These are phyloP conservation scores for Candida stauntonica DNA, from an alignment of 805 yeast genomes.

Conservation along the genomic window DNA sequence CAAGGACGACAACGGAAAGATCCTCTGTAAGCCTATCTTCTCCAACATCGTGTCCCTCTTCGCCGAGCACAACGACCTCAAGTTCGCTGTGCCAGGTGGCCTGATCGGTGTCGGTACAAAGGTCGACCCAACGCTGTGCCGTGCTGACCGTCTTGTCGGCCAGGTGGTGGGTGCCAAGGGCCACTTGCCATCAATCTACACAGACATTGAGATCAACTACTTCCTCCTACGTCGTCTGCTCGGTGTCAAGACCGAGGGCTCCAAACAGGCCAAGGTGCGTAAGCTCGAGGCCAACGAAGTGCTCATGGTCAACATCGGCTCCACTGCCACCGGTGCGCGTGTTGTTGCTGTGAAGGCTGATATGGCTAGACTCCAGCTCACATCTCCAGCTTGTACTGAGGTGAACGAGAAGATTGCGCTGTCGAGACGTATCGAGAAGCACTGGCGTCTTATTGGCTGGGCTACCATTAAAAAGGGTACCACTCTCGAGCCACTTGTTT, in stretches of 20 bases:
- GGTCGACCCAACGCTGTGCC: constrained; percentile 97
- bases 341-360: constrained; percentile 97
- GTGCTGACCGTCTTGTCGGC: constrained; percentile 99
- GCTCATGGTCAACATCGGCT: constrained; percentile 98
- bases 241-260: constrained; percentile 98
- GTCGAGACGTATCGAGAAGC: constrained; percentile 98
- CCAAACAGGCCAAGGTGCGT: constrained; percentile 94
- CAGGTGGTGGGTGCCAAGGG: constrained; percentile 99
- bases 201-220: constrained; percentile 96
- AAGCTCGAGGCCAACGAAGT: constrained; percentile 93
- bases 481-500: constrained; percentile 60
- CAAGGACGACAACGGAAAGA: constrained; percentile 80
- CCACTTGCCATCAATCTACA: constrained; percentile 90
- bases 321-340: constrained; percentile 99
- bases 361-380: constrained; percentile 96
- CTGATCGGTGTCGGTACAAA: constrained; percentile 99
- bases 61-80: constrained; percentile 96
- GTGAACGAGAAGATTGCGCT: constrained; percentile 96
- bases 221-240: constrained; percentile 92
- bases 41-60: constrained; percentile 90
- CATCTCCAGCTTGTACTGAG: constrained; percentile 99
- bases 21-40: constrained; percentile 93
- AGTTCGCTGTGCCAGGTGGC: constrained; percentile 99
- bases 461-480: constrained; percentile 96
- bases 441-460: constrained; percentile 99